Conservation (phyloP, 2,329 filamentous ascomycete genomes). For the Chaetomium sp. region DNA sequence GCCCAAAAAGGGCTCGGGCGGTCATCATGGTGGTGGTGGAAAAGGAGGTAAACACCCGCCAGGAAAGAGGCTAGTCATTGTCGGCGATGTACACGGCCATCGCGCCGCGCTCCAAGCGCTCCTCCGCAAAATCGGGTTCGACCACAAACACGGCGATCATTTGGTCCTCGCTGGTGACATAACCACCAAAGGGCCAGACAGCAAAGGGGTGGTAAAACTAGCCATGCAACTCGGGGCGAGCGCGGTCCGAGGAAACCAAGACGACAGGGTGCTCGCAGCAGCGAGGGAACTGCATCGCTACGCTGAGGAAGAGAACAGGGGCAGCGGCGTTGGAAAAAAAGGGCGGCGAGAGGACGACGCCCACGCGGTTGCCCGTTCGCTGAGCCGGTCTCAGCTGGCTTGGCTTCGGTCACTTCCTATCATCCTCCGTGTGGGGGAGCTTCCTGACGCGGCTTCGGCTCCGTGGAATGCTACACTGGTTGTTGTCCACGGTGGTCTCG, state of each 20-base stretch:
- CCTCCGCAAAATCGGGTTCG: slow-evolving; percentile 60
- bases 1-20: slow-evolving; percentile 26
- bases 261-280: slow-evolving; percentile 73
- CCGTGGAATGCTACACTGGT: slow-evolving; percentile 46
- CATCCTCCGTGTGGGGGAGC: slow-evolving; percentile 65
- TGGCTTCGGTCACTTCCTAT: slow-evolving; percentile 70
- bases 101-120: slow-evolving; percentile 58
- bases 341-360: slow-evolving; percentile 10
- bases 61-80: slow-evolving; percentile 61
- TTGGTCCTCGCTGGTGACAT: slow-evolving; percentile 72
- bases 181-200: slow-evolving; percentile 82
- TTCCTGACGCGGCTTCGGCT: slow-evolving; percentile 39
- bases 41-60: slow-evolving; percentile 12
- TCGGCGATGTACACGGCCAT: slow-evolving; percentile 94
- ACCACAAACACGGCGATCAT: slow-evolving; percentile 56
- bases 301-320: slow-evolving; percentile 7
- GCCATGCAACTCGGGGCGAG: slow-evolving; percentile 68
- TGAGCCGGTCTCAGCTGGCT: slow-evolving; percentile 51
- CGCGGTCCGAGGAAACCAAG: slow-evolving; percentile 86
- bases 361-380: slow-evolving; percentile 46
- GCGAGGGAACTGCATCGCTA: slow-evolving; percentile 34
- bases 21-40: neutral
- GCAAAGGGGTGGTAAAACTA: slow-evolving; percentile 66
- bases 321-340: slow-evolving; percentile 5
- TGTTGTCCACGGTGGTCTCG: slow-evolving; percentile 80